Evolutionary conservation across 164 flowering plant genomes (phyloP).

Genomic region (Cinnamomum chago): DNA sequence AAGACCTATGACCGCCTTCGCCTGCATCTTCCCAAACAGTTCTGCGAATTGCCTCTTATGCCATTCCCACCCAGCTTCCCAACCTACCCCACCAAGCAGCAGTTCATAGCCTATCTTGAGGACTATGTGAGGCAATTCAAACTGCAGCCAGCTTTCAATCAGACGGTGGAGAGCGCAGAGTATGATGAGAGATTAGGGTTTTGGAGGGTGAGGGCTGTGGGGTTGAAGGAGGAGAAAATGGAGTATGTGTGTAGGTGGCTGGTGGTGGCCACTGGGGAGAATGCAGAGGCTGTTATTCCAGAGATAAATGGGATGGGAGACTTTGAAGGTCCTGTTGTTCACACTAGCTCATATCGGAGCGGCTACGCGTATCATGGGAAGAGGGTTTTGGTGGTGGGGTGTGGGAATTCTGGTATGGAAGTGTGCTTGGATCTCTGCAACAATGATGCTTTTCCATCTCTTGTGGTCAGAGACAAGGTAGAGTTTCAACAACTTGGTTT

Average conservation of each 20-base stretch:
- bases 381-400: constrained; percentile 80
- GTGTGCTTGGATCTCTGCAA: constrained; percentile 87
- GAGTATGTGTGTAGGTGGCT: constrained; percentile 75
- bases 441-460: constrained; percentile 61
- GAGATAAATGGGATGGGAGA: constrained; percentile 51
- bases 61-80: constrained; percentile 66
- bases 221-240: constrained; percentile 22
- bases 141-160: constrained; percentile 41
- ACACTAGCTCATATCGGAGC: constrained; percentile 61
- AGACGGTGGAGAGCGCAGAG: constrained; percentile 50
- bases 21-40: constrained; percentile 76
- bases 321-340: constrained; percentile 56
- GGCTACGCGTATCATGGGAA: constrained; percentile 51
- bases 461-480: constrained; percentile 80
- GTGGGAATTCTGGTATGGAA: constrained; percentile 99
- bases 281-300: constrained; percentile 76
- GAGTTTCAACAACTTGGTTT: constrained; percentile 10
- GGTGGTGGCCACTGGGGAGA: constrained; percentile 89
- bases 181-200: constrained; percentile 36
- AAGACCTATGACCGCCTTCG: constrained; percentile 71
- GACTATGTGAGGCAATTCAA: constrained; percentile 40
- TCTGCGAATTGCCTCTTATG: constrained; percentile 68
- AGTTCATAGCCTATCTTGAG: constrained; percentile 58
- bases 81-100: constrained; percentile 67
- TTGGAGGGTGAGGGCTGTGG: constrained; percentile 51